A percentile compares a stretch with the other conserved stretches of the same genome.
Evolutionary conservation across 257 asterid genomes (phyloP).

Genomic region (Solanum tarijense): DNA sequence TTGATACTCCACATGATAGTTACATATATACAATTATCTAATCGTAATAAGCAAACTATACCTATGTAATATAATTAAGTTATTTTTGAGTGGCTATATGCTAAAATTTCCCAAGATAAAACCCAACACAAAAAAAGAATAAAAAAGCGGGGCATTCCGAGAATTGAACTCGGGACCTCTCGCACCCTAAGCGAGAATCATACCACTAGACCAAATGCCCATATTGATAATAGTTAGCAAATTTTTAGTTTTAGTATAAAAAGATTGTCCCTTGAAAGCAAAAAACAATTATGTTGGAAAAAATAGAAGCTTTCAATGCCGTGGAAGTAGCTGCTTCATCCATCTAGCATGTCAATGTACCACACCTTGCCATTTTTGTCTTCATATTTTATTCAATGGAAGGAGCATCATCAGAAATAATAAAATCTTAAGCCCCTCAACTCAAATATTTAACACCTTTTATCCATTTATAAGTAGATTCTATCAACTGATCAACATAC

Average conservation of each 20-base stretch:
- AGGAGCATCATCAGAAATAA: not conserved
- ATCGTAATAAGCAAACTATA: too few relatives aligned
- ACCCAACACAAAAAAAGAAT: not conserved
- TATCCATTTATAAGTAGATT: not conserved
- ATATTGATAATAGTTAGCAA: fast-evolving
- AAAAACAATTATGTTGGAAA: not conserved
- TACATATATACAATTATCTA: too few relatives aligned
- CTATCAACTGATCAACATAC: not conserved
- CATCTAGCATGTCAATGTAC: not conserved
- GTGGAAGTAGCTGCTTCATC: not conserved
- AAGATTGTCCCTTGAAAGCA: not conserved
- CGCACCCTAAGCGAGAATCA: slow-evolving; percentile 91
- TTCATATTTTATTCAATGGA: not conserved
- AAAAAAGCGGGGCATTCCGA: slow-evolving; percentile 50
- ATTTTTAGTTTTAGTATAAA: fast-evolving
- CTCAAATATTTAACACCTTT: not conserved
- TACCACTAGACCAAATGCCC: slow-evolving; percentile 88
- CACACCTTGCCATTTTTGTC: not conserved
- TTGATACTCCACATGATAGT: too few relatives aligned
- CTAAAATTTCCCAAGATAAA: fast-evolving
- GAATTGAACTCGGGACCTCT: slow-evolving; percentile 95
- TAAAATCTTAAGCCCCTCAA: not conserved
- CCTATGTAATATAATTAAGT: fast-evolving
- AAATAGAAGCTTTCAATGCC: too few relatives aligned
- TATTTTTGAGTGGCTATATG: too few relatives aligned